These are phyloP conservation scores for Mercurialis annua DNA, from an alignment of 345 rosid genomes.

Conservation along the genomic window DNA sequence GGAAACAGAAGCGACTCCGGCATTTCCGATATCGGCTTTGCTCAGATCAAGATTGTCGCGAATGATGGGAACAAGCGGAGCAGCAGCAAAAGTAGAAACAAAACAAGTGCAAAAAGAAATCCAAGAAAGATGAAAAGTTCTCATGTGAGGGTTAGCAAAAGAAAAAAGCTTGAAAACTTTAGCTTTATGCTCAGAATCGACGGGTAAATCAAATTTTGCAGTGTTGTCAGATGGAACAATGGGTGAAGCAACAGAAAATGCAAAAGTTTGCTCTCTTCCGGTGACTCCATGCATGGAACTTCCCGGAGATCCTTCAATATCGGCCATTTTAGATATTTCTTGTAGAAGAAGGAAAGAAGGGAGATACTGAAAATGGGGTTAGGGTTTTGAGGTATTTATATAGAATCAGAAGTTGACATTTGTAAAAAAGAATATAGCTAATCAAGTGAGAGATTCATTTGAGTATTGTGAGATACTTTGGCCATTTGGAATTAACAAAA, in stretches of 20 bases:
- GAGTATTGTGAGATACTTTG: not conserved
- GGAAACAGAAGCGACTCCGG: slow-evolving; percentile 88
- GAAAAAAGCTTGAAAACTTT: slow-evolving; percentile 68
- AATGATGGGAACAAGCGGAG: slow-evolving; percentile 90
- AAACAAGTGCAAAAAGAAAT: slow-evolving; percentile 87
- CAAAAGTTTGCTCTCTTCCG: slow-evolving; percentile 59
- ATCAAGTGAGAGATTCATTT: not conserved
- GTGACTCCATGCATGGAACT: slow-evolving; percentile 84
- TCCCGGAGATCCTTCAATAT: slow-evolving; percentile 55
- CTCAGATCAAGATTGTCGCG: slow-evolving; percentile 73
- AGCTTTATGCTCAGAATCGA: slow-evolving; percentile 88
- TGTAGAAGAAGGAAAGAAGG: not conserved
- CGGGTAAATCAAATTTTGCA: slow-evolving; percentile 59
- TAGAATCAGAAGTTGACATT: not conserved
- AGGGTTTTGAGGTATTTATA: slow-evolving; percentile 5
- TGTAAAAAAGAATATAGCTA: not conserved
- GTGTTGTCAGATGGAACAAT: slow-evolving; percentile 52
- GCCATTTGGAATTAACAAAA: not conserved
- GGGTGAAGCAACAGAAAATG: slow-evolving; percentile 54
- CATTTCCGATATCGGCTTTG: slow-evolving; percentile 67
- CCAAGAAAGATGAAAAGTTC: slow-evolving; percentile 90
- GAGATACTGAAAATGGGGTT: not conserved
- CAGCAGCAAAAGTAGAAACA: slow-evolving; percentile 85
- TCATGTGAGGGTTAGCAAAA: slow-evolving; percentile 77
- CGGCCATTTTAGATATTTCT: slow-evolving; percentile 35